phyloP scores from a whole-genome alignment of 2,329 filamentous ascomycete species.

The Myriangium duriaei region DNA sequence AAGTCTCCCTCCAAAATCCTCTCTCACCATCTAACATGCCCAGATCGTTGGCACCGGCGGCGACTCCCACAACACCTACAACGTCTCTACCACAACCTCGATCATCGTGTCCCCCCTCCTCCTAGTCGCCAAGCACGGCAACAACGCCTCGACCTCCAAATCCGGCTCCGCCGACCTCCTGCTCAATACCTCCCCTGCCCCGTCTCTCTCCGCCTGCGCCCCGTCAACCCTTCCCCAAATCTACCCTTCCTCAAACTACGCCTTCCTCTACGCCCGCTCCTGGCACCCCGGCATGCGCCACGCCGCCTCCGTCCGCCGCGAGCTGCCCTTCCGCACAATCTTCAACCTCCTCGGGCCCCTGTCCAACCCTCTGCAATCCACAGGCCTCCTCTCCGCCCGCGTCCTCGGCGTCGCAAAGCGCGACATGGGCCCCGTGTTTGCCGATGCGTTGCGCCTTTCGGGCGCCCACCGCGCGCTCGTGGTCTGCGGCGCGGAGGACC shows the following conservation, averaged over 20 bases:
- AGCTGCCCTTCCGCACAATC: slow-evolving; percentile 87
- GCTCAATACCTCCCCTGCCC: slow-evolving; percentile 58
- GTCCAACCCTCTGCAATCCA: slow-evolving; percentile 75
- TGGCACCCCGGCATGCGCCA: slow-evolving; percentile 94
- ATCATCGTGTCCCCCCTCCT: slow-evolving; percentile 81
- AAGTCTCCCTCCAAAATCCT: slow-evolving; percentile 23
- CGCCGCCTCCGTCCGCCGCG: slow-evolving; percentile 71
- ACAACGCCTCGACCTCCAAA: slow-evolving; percentile 86
- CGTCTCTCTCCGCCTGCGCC: slow-evolving; percentile 60
- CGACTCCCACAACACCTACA: slow-evolving; percentile 95
- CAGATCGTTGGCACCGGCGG: slow-evolving; percentile 97
- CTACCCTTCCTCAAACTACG: slow-evolving; percentile 76
- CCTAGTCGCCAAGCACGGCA: slow-evolving; percentile 87
- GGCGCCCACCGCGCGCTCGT: slow-evolving; percentile 76
- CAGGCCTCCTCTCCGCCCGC: slow-evolving; percentile 62
- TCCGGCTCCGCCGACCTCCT: slow-evolving; percentile 89
- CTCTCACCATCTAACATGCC: slow-evolving; percentile 36
- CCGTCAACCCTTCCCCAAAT: slow-evolving; percentile 58
- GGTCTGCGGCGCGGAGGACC: slow-evolving; percentile 85
- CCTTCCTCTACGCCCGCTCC: slow-evolving; percentile 87
- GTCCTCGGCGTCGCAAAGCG: slow-evolving; percentile 86
- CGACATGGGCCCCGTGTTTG: slow-evolving; percentile 79
- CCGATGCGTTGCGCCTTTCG: slow-evolving; percentile 64
- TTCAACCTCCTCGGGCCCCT: slow-evolving; percentile 94
- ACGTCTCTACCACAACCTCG: slow-evolving; percentile 89